Evolutionary conservation across 106 monocot genomes (phyloP), one percentile per base, ranked within the genome.

Genomic region (Dioscorea dumetorum): DNA sequence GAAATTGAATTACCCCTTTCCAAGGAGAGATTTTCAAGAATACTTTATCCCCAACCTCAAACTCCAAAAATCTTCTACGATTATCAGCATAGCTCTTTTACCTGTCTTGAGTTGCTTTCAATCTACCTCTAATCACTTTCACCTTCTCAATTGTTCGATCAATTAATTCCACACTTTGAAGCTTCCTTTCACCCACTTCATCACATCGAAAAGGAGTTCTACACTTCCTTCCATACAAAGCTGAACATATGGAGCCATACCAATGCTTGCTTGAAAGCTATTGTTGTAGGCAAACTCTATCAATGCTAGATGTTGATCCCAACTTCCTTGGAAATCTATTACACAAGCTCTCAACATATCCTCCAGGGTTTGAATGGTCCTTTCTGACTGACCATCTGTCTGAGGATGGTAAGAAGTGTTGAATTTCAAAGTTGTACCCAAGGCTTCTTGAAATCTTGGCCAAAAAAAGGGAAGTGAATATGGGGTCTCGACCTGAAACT

Each of bases 211-310:
- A 0, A 14, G 56, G 68, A 8, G 57, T 56, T 33, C 56, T 24
- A 57, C 68, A 69, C 7, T 16, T 9, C 32, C 56, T 5, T 5
- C 68, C 57, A 33, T 69, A 69, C 9, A 69, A 28, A 31, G 56
- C 68, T 19, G n/a, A n/a, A 32, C 68, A 69, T 57, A 69, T 17
- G 68, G 68, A 8, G 68, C 68, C 68, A 57, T 69, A 11, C 16
- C 32, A 32, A 69, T 69, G 18, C 24, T 69, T 24, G 51, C 33
- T 3, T 69, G 57, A 33, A 32, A 69, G 4, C 18, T 69, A n/a
- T 69, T 69, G 33, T 57, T 69, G 14, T 57, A 69, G 8, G 68
- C 31, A 69, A 56, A 69, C 34, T 63, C 63, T 10, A 63, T 34
- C 31, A 24, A 17, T 1, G 51, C 14, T 51, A 51, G 17, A 0